Evolutionary conservation across 2,329 filamentous ascomycete genomes (phyloP), one percentile per base, ranked within the genome.

Genomic region (Pseudocercospora vitis): DNA sequence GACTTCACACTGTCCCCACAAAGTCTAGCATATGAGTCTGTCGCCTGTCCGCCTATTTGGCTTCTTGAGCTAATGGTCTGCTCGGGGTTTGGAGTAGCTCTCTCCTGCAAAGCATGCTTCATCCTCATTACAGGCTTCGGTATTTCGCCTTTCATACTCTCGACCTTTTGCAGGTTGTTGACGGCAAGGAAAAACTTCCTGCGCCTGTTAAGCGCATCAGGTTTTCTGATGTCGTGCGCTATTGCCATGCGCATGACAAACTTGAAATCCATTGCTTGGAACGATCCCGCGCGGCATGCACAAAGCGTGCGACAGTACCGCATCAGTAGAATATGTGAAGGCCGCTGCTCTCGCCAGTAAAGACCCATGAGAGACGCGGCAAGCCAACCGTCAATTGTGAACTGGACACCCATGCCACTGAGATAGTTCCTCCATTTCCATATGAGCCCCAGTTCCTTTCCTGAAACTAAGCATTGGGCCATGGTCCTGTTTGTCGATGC

Each of bases 251-350:
- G 57, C 33, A 68, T 50, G 3, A 68, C 16, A 29, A 51, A 40
- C 9, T 58, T n/a, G 18, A 65, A 51, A 3, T 56, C 52, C 3
- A 29, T 14, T 14, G 57, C 51, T n/a, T 50, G 37, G 21, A 67
- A 57, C 8, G 56, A 51, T 11, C 64, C 60, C 7, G 52, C 59
- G 7, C 14, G 14, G 21, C 14, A 45, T 8, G 6, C 31, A 28
- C 3, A 46, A 14, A 70, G 40, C 26, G 55, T 46, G 16, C 63
- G 60, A 50, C 63, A 67, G 8, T 65, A 52, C 55, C 53, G 59
- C 45, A 67, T 62, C 14, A 70, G 18, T 18, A 65, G 26, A 9
- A 53, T 49, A 35, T 69, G 65, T 9, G 65, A 58, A 18, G 66
- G 65, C 4, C 66, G 59, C 24, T 48, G 49, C 4, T 64, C 54